Conservation (phyloP, 176 grass and related monocot species). For the Oryza meyeriana region DNA sequence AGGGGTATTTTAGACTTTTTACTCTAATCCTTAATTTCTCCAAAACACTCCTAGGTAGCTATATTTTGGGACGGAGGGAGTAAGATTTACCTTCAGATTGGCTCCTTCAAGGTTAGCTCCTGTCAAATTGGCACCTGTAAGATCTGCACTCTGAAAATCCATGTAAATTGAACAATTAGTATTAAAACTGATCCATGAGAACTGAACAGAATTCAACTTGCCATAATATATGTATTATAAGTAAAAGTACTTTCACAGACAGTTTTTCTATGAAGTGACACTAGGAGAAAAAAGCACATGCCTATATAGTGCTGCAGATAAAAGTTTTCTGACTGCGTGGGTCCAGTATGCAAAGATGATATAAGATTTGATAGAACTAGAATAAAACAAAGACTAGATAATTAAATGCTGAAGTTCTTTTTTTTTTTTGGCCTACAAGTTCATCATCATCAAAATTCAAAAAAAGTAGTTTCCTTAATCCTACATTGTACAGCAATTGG, state of each 20-base stretch:
- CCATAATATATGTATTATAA: background rate
- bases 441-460: background rate
- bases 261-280: background rate
- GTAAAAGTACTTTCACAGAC: background rate
- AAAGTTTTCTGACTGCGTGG: background rate
- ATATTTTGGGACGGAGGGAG: no score
- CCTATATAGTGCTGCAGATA: background rate
- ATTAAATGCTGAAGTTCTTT: background rate
- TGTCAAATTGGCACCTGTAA: slow-evolving; percentile 49
- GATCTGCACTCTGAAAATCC: slow-evolving; percentile 53
- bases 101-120: slow-evolving; percentile 67
- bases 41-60: no score
- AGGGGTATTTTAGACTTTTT: no score
- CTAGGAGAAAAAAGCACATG: background rate
- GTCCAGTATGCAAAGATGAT: background rate
- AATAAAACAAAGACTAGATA: background rate
- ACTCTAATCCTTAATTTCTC: no score
- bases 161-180: background rate
- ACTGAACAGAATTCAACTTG: background rate
- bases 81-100: slow-evolving; percentile 55
- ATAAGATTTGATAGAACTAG: background rate
- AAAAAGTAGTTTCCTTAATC: background rate
- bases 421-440: background rate
- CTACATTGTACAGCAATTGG: background rate
- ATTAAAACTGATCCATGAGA: background rate